Base-by-base conservation (phyloP, 345 rosid species). In the Gossypium longicalyx region DNA sequence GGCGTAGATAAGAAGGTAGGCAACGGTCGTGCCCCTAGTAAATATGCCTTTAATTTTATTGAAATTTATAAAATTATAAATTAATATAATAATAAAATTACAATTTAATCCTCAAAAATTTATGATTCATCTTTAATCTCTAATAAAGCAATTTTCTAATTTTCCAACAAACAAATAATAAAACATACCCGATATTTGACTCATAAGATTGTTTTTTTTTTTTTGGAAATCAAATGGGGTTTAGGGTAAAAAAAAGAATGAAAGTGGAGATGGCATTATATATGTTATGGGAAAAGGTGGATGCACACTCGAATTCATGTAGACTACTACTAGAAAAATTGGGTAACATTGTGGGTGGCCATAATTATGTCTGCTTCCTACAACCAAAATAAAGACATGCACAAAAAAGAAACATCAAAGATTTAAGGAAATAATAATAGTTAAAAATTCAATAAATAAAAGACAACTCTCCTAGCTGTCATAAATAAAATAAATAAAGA, bases 311-410 rank as follows among this genome's bases (percentile, higher is more conserved):
- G 38, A 47, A 12, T 58, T 58, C 62, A 16, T 9, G 7, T 51
- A 23, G 34, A 10, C 63, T 13, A 9, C 43, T 23, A 51, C 16
- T 27, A 51, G 34, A 58, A 61, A 54, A 12, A 16, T 74, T 66
- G 83, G 59, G 41, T n/a, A 11, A 44, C 75, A 72, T 79, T 9
- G 76, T 74, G 82, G 63, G 79, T 74, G 74, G 81, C 78, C 81
- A 81, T 75, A 71, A 79, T 81, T 67, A 74, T 84, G 77, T 79
- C 76, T 56, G 53, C 43, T 75, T 43, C 48, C 64, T 54, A 48
- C 77, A 48, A 62, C 72, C 76, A 68, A 54, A 54, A 61, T 23
- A 54, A 69, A 20, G 72, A 69, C 77, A 25, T 70, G 74, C 75
- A 23, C 74, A 51, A 48, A 56, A 63, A 72, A 74, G 66, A 67